Base-by-base conservation (phyloP, 371 early-diverging fungal genomes). In the Mucor mucedo region DNA sequence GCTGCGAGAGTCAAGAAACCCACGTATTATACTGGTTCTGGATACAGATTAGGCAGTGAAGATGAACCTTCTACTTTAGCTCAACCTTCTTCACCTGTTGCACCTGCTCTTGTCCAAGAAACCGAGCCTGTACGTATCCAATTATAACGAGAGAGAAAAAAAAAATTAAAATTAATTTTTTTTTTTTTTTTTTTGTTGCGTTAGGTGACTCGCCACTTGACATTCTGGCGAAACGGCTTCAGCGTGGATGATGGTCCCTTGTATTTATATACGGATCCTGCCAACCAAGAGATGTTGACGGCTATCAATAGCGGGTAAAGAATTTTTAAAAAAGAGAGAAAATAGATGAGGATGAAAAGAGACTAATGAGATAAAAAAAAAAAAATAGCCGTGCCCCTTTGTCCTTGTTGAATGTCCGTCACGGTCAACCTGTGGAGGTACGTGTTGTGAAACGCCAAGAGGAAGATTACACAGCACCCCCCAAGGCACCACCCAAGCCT, bases 201-300 rank as follows among this genome's bases (percentile, higher is more conserved):
- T 47, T 64, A 84, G 86, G 86, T 84, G 27, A 79, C 84, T n/a
- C 86, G 90, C 35, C 77, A 88, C 47, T 82, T 98, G 62, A 97
- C 95, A 4, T 96, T 98, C 65, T 98, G 97, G 96, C 84, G 90
- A 54, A 89, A 97, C 70, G 98, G 98, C 35, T 97, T 98, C 70
- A 94, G 91, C 60, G 85, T 98, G 57, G 98, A 94, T 41, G 97
- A 97, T 67, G 98, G 98, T 0, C 93, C 93, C 0, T 75, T 98
- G 48, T 79, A 89, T 66, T 75, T 82, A 44, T 95, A 93, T 64
- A 86, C 90, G 47, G 95, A 95, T 67, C 97, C 98, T 10, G 88
- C 84, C 49, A 96, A 92, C 76, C 85, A 91, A 68, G 89, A 90
- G 63, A 84, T 94, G 66, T 76, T 98, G 67, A 79, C 85, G 49